A percentile compares a stretch with the other conserved stretches of the same genome.
These are phyloP conservation scores for Suhomyces kilbournensis DNA, from an alignment of 805 yeast genomes.

Conservation along the genomic window DNA sequence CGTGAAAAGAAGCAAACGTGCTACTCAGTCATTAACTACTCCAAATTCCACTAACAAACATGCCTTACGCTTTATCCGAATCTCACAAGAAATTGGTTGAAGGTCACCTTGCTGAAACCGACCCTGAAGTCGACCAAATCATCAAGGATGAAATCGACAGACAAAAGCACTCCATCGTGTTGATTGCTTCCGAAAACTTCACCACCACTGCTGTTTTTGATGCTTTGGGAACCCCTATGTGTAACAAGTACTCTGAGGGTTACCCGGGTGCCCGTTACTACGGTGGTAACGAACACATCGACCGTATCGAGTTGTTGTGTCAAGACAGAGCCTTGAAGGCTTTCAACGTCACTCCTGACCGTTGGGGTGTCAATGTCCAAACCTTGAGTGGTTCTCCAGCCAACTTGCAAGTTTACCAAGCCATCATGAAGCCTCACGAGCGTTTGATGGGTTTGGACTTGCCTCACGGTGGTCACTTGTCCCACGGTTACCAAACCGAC, in stretches of 20 bases:
- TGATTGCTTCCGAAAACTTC: constrained; percentile 95
- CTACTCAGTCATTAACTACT: neutral
- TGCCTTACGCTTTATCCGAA: constrained; percentile 48
- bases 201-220: constrained; percentile 95
- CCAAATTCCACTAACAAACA: constrained; percentile 9
- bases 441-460: constrained; percentile 96
- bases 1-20: neutral
- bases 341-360: constrained; percentile 66
- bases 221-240: constrained; percentile 92
- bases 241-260: constrained; percentile 97
- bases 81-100: constrained; percentile 54
- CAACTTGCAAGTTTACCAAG: constrained; percentile 87
- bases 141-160: constrained; percentile 74
- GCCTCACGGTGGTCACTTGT: constrained; percentile 97
- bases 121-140: constrained; percentile 82
- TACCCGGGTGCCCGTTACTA: constrained; percentile 97
- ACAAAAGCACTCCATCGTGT: constrained; percentile 87
- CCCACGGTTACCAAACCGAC: constrained; percentile 95
- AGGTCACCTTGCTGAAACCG: constrained; percentile 63
- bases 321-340: constrained; percentile 89
- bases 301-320: constrained; percentile 84
- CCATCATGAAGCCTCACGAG: constrained; percentile 84
- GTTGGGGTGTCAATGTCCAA: constrained; percentile 98
- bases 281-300: constrained; percentile 96
- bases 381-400: constrained; percentile 96